Evolutionary conservation across 345 rosid genomes (phyloP), one percentile per base, ranked within the genome.

Genomic region (Arabis alpina): DNA sequence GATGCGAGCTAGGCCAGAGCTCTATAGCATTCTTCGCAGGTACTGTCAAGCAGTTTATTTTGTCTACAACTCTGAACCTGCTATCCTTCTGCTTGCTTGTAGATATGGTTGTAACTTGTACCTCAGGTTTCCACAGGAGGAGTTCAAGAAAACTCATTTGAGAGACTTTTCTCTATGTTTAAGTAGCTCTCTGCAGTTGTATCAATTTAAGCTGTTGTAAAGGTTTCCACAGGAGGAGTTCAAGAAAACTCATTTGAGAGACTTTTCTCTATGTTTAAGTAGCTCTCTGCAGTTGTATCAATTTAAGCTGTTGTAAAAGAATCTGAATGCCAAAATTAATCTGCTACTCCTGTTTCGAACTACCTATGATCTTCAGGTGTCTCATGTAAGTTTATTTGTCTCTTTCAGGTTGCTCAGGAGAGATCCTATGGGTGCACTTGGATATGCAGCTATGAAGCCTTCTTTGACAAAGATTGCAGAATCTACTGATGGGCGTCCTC

Each of bases 371-470:
- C 39, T 61, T 61, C 15, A 75, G 54, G 12, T 49, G 56, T 70
- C 62, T 70, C 42, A 76, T 51, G 37, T 66, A 52, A 44, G 55
- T 71, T 58, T 32, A 41, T 72, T 28, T 67, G 19, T 58, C 59
- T 54, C 48, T 61, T 69, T 71, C 82, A 94, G 97, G 78, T 86
- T 94, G 84, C 93, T 94, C 24, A 79, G 99, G 76, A 88, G 99
- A 82, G 88, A 94, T 80, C 99, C 99, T 27, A 91, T 91, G 99
- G 99, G 97, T 77, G 97, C 99, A 24, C 92, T 94, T 74, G 95
- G 90, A 49, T 86, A 89, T 88, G 80, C 86, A 14, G 77, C 73
- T 79, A 61, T 72, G 67, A 86, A 86, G 77, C 96, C 96, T 14
- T 84, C 96, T 76, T 71, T 82, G 61, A 80, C 70, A 88, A 89